Base-by-base conservation (phyloP, 805 yeast genomes). In the Lachancea nothofagi region DNA sequence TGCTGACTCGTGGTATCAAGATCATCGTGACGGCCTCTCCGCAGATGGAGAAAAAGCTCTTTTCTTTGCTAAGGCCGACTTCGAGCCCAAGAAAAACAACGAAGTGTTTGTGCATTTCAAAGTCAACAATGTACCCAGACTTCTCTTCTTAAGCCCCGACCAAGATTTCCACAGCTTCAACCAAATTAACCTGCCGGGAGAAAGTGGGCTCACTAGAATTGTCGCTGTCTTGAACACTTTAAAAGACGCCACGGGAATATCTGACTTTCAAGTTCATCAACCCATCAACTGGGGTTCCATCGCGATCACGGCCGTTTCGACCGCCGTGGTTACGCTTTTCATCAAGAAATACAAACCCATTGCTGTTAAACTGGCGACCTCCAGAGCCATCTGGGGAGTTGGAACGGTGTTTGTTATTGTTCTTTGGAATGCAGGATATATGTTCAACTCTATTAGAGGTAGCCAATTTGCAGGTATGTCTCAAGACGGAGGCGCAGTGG, bases 391-490 rank as follows among this genome's bases (percentile, higher is more conserved):
- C 28, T 93, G 97, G 97, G 82, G 84, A 31, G 32, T 74, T 8
- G 52, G 50, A 15, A 72, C 84, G 3, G 67, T 84, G n/a, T 66
- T 83, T 41, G 51, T 74, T 14, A 72, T 85, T 26, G 66, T 89
- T 44, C 65, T 88, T 50, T 84, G 89, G 69, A 78, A 75, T 34
- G 70, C 90, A 6, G 98, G 98, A 13, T 83, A 88, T 65, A 93
- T 93, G 98, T 93, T 78, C 73, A 89, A 87, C 61, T 74, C 76
- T 49, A 93, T 93, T 47, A 77, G 97, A 61, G 74, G 74, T 27
- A 71, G 80, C 5, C 88, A 72, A 22, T 66, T 71, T 46, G 67
- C 74, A 26, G 74, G 74, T 23, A 59, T 62, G 31, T 59, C 62
- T 31, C 59, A 58, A 26, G 50, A 59, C 31, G 75, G 75, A 34